Percentiles rank a stretch among this genome's conserved stretches.
Evolutionary conservation across 2,329 filamentous ascomycete genomes (phyloP).

Genomic region (Aspergillus candidus): DNA sequence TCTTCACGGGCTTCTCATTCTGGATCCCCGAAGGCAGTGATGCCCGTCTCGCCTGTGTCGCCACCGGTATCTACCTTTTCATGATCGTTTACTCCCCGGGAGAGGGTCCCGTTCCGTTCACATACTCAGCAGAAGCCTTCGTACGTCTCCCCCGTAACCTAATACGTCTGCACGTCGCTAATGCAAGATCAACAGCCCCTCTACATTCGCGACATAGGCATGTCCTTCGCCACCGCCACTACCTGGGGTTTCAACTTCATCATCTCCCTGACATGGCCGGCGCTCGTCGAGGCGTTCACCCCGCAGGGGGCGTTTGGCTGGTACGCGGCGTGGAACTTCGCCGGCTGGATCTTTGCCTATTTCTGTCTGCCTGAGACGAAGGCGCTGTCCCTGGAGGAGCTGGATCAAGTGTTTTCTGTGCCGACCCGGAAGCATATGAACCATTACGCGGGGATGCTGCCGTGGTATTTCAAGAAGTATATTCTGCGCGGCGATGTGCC

Average conservation of each 20-base stretch:
- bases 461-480: slow-evolving; percentile 26
- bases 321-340: slow-evolving; percentile 51
- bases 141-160: too few species aligned
- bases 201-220: slow-evolving; percentile 56
- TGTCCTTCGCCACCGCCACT: slow-evolving; percentile 53
- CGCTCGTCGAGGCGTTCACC: slow-evolving; percentile 43
- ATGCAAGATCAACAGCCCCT: slow-evolving; percentile 34
- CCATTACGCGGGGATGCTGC: slow-evolving; percentile 24
- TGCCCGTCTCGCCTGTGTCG: slow-evolving; percentile 38
- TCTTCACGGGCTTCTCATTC: slow-evolving; percentile 48
- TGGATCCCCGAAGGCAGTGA: slow-evolving; percentile 39
- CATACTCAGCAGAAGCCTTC: slow-evolving; percentile 60
- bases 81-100: slow-evolving; percentile 51
- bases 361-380: slow-evolving; percentile 44
- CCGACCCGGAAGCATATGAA: slow-evolving; percentile 31
- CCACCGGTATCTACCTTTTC: slow-evolving; percentile 43
- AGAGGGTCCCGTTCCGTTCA: slow-evolving; percentile 58
- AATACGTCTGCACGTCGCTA: too few species aligned
- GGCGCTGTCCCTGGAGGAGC: slow-evolving; percentile 40
- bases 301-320: slow-evolving; percentile 52
- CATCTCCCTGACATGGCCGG: slow-evolving; percentile 49
- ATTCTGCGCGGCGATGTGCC: slow-evolving; percentile 20
- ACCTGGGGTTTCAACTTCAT: slow-evolving; percentile 54
- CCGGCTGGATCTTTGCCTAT: slow-evolving; percentile 38
- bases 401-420: slow-evolving; percentile 46